Conservation (phyloP, 768 basidiomycete species). For the Serpula lacrymans region DNA sequence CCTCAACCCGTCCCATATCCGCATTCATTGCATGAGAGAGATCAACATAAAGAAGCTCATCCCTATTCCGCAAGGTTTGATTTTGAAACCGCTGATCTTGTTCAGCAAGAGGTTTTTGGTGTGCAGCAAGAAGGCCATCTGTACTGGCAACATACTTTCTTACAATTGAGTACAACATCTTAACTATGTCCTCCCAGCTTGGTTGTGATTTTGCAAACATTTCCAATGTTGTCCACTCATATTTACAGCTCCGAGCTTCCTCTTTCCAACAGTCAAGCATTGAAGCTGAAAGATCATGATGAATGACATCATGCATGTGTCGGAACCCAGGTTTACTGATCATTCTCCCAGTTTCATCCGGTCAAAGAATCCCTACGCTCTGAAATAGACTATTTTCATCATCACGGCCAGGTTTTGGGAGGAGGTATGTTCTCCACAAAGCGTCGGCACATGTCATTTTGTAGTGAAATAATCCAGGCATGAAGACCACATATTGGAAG, state of each 20-base stretch:
- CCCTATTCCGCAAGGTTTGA: slow-evolving; percentile 22
- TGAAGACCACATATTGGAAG: slow-evolving; percentile 16
- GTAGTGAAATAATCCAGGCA: slow-evolving; percentile 26
- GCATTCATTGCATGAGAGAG: slow-evolving; percentile 25
- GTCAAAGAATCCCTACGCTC: slow-evolving; percentile 18
- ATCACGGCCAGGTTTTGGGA: slow-evolving; percentile 9
- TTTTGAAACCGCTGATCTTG: slow-evolving; percentile 32
- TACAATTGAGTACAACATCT: slow-evolving; percentile 12
- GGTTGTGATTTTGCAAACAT: slow-evolving; percentile 20
- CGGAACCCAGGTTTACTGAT: slow-evolving; percentile 30
- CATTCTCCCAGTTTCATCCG: slow-evolving; percentile 30
- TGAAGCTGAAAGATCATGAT: slow-evolving; percentile 13
- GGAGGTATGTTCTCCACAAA: slow-evolving; percentile 20
- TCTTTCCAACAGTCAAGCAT: slow-evolving; percentile 22
- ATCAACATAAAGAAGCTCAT: slow-evolving; percentile 38
- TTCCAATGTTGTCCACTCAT: slow-evolving; percentile 10
- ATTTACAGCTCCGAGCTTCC: slow-evolving; percentile 10
- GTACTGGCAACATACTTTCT: slow-evolving; percentile 14
- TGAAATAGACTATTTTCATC: slow-evolving; percentile 17
- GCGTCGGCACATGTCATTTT: slow-evolving; percentile 30
- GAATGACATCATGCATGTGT: slow-evolving; percentile 30
- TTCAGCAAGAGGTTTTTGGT: background rate
- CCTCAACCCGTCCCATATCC: slow-evolving; percentile 23
- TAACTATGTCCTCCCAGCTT: slow-evolving; percentile 11
- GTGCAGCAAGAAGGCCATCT: slow-evolving; percentile 3